Evolutionary conservation across 768 basidiomycete genomes (phyloP).

Genomic region (Lenzites betulinus): DNA sequence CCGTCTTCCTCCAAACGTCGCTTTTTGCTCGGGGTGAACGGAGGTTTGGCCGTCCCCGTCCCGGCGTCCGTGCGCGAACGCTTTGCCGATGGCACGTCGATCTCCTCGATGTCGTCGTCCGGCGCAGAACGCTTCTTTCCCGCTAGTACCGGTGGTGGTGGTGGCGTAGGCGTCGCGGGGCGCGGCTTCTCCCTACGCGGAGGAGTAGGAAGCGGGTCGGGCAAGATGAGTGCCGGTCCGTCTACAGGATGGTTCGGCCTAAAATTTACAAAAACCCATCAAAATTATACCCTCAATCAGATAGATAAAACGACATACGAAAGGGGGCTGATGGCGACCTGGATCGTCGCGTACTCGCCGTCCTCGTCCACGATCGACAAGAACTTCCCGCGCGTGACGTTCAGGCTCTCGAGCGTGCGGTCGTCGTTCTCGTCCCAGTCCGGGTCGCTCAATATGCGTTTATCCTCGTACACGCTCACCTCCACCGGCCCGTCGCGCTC

Average conservation of each 20-base stretch:
- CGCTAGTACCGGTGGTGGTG: conserved; percentile 42
- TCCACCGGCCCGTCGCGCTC: conserved; percentile 42
- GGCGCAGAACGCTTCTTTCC: conserved; percentile 55
- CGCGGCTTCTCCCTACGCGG: conserved; percentile 39
- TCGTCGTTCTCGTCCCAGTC: conserved; percentile 91
- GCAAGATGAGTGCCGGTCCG: conserved; percentile 60
- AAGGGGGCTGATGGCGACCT: conserved; percentile 65
- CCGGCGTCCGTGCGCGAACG: conserved; percentile 39
- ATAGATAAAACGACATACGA: conserved; percentile 55
- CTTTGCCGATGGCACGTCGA: conserved; percentile 55
- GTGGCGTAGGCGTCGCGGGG: conserved; percentile 42
- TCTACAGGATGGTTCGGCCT: conserved; percentile 61
- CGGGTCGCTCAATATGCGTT: conserved; percentile 84
- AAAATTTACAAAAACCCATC: not conserved
- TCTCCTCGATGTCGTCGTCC: conserved; percentile 48
- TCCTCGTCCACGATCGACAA: conserved; percentile 89
- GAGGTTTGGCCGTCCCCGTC: too few species aligned
- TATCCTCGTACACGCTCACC: conserved; percentile 85
- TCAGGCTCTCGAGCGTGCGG: conserved; percentile 79
- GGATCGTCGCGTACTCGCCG: conserved; percentile 69
- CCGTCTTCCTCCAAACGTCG: conserved; percentile 74
- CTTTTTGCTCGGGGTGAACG: conserved; percentile 63
- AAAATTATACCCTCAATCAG: not conserved
- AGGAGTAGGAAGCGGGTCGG: conserved; percentile 62
- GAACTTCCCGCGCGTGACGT: conserved; percentile 82